These are phyloP conservation scores for Penicillium sp. DNA, from an alignment of 2,329 filamentous ascomycete genomes.

Conservation along the genomic window DNA sequence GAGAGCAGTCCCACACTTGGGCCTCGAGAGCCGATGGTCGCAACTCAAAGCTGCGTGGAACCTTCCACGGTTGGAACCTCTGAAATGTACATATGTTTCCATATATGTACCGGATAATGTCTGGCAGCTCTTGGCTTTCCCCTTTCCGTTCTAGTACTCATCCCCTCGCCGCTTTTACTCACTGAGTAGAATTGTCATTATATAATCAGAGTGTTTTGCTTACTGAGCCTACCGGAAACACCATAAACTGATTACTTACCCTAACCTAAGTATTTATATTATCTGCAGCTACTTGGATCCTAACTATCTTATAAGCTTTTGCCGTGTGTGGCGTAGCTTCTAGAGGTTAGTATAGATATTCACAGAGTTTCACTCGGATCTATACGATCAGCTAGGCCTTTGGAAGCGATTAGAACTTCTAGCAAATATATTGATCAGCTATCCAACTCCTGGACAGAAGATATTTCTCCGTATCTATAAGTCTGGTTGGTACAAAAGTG, in stretches of 20 bases:
- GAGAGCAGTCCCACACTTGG: too few species aligned
- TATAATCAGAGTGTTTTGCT: too few species aligned
- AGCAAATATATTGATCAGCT: background rate
- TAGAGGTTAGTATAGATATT: background rate
- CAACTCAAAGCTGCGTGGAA: too few species aligned
- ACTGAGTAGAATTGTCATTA: conserved; percentile 3
- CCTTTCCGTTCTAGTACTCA: conserved; percentile 15
- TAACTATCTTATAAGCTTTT: background rate
- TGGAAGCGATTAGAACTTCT: background rate
- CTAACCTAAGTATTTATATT: too few species aligned
- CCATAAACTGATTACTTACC: too few species aligned
- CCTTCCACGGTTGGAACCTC: too few species aligned
- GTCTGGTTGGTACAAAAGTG: too few species aligned
- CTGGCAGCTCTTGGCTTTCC: conserved; percentile 5
- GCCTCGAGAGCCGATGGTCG: too few species aligned
- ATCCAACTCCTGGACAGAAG: background rate
- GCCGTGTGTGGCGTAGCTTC: background rate
- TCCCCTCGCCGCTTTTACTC: conserved; percentile 14
- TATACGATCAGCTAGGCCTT: background rate
- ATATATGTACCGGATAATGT: conserved; percentile 4
- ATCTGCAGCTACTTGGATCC: background rate
- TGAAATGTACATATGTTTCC: too few species aligned
- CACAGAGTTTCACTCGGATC: background rate
- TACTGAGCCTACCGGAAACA: too few species aligned
- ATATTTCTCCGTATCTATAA: too few species aligned